These are phyloP conservation scores for Suillus subalutaceus DNA, from an alignment of 768 basidiomycete genomes.

Conservation along the genomic window DNA sequence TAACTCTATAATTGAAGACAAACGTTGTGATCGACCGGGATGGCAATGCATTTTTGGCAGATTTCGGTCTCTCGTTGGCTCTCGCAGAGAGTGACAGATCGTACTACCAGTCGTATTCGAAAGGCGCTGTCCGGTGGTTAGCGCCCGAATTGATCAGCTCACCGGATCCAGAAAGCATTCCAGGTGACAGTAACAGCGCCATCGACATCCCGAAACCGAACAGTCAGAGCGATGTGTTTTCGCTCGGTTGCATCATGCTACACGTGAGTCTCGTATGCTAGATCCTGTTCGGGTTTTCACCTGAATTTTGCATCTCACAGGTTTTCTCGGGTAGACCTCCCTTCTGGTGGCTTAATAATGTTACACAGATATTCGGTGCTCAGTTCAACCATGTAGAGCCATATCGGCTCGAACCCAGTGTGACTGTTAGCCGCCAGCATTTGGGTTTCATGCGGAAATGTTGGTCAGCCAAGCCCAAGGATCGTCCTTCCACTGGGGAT, in stretches of 20 bases:
- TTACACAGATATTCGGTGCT: background rate
- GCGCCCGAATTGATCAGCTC: background rate
- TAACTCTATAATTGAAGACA: background rate
- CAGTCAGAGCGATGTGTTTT: background rate
- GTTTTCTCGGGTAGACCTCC: background rate
- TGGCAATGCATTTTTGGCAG: background rate
- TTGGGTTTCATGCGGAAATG: background rate
- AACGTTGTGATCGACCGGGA: background rate
- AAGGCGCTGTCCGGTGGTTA: background rate
- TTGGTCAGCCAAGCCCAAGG: background rate
- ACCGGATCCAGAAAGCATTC: background rate
- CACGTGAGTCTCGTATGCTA: background rate
- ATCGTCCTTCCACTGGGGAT: no score
- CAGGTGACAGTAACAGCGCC: background rate
- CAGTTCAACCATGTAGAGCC: background rate
- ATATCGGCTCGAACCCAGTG: background rate
- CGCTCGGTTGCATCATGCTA: slow-evolving; percentile 8
- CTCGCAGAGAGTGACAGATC: background rate
- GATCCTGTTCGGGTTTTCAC: background rate
- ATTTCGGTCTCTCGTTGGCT: background rate
- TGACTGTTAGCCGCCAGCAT: background rate
- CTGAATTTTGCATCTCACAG: background rate
- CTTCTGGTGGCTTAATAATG: background rate
- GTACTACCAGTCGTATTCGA: background rate
- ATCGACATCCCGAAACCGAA: background rate